Evolutionary conservation across 2,329 filamentous ascomycete species (phyloP), one percentile per base, ranked within the genome.

Genomic region (Aspergillus uvarum): DNA sequence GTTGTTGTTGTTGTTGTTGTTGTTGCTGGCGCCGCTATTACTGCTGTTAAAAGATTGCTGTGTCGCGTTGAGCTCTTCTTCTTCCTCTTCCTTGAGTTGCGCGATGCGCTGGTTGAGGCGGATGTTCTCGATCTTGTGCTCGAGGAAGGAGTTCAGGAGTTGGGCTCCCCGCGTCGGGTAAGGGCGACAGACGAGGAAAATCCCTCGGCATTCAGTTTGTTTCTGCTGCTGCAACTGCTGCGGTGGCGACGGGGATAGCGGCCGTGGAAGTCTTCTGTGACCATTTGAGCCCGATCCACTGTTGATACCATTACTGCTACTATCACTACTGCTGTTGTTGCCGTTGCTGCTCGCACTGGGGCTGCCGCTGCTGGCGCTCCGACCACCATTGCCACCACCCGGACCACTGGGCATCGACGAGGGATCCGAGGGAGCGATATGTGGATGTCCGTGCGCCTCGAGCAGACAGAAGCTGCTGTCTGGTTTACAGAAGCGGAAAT

Each of bases 71-170:
- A 83, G 82, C 62, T 96, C 93, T 57, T 93, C 90, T 59, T 89
- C 87, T 74, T 97, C 94, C 75, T 97, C 94, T 62, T 85, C 84
- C 67, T 90, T 91, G 57, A 97, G 81, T 76, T 96, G 92, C 19
- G 89, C 87, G 63, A 98, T 96, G 48, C 91, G 87, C 68, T 91
- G 89, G 69, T 87, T 87, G 52, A 98, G 77, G 4, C 93, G 86
- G 78, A 96, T 92, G 70, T 97, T 96, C 75, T 97, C 94, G 57
- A 96, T 94, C 77, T 97, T 97, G 79, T 97, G 93, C 74, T 98
- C 94, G 29, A 98, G 82, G 70, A 97, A 97, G 0, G 92, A 96
- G 77, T 98, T 93, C 21, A 97, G 82, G 11, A 97, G 82, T 3
- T 85, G 86, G 1, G 92, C 89, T 71, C 94, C 96, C 77, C 90